These are phyloP conservation scores for Pelargonium myrrhifolium DNA, from an alignment of 441 rosid genomes.

Conservation along the genomic window DNA sequence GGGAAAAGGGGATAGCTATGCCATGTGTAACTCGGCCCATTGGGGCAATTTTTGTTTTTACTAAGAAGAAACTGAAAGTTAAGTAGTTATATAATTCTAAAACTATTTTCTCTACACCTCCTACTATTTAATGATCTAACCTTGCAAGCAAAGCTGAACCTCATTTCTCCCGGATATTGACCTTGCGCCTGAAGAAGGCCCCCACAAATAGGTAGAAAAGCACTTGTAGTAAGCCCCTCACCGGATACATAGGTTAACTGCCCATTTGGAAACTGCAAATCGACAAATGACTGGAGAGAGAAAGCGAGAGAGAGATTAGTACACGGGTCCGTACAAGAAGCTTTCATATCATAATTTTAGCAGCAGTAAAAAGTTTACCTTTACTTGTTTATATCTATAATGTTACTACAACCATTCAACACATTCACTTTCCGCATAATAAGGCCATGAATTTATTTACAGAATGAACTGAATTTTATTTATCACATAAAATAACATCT, in stretches of 20 bases:
- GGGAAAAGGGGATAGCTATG: too few species aligned
- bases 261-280: constrained; percentile 91
- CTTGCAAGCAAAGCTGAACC: constrained; percentile 81
- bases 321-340: constrained; percentile 8
- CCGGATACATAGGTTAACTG: constrained; percentile 84
- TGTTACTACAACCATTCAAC: not conserved
- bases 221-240: constrained; percentile 86
- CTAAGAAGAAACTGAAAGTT: too few species aligned
- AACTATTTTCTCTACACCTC: too few species aligned
- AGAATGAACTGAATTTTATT: not conserved
- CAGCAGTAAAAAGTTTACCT: not conserved
- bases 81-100: too few species aligned
- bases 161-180: constrained; percentile 97
- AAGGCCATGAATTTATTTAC: not conserved
- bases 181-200: constrained; percentile 97
- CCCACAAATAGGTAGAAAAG: constrained; percentile 71
- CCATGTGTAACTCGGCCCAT: too few species aligned
- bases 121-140: constrained; percentile 25
- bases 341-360: not conserved
- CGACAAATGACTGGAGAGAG: constrained; percentile 69
- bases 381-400: not conserved
- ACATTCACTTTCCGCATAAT: not conserved
- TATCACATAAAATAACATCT: too few species aligned
- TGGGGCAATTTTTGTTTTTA: too few species aligned
- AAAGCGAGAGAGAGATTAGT: constrained; percentile 12